Evolutionary conservation across 1,284 basidiomycete genomes (phyloP).

Genomic region (Ceratobasidium sp.): DNA sequence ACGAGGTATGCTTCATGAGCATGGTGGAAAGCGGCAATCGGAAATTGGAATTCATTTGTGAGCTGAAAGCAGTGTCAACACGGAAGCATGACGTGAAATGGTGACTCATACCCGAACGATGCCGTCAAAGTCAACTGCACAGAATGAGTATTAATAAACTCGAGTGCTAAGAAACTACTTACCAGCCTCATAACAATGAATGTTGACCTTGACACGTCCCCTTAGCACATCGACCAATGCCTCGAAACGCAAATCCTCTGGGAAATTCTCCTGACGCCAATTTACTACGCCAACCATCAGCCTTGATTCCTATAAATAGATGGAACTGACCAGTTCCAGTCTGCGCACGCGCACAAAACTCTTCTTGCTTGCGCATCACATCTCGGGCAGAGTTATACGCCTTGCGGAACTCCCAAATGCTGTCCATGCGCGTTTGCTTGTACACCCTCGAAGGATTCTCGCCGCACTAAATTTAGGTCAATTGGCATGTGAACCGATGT

Average conservation of each 20-base stretch:
- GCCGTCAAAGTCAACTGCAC: constrained; percentile 77
- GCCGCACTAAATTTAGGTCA: constrained; percentile 56
- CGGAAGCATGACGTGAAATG: constrained; percentile 37
- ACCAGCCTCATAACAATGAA: constrained; percentile 80
- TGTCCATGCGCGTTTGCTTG: constrained; percentile 65
- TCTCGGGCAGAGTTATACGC: constrained; percentile 79
- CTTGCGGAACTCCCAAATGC: constrained; percentile 68
- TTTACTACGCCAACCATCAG: constrained; percentile 61
- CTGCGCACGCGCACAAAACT: constrained; percentile 72
- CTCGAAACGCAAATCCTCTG: constrained; percentile 83
- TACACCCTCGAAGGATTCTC: constrained; percentile 65
- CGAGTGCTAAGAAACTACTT: not conserved
- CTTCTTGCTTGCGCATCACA: constrained; percentile 81
- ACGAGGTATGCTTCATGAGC: constrained; percentile 89
- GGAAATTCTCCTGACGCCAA: constrained; percentile 74
- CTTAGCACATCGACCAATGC: constrained; percentile 88
- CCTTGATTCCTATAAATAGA: not conserved
- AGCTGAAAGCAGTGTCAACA: constrained; percentile 62
- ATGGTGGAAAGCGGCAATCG: constrained; percentile 87
- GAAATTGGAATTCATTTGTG: constrained; percentile 87
- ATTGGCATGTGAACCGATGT: not conserved
- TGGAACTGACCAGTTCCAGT: constrained; percentile 58
- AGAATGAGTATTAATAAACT: not conserved
- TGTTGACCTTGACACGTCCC: constrained; percentile 82
- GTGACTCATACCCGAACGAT: constrained; percentile 71